Evolutionary conservation across 1,284 basidiomycete genomes (phyloP), one percentile per base, ranked within the genome.

Genomic region (Anthracocystis walkeri): DNA sequence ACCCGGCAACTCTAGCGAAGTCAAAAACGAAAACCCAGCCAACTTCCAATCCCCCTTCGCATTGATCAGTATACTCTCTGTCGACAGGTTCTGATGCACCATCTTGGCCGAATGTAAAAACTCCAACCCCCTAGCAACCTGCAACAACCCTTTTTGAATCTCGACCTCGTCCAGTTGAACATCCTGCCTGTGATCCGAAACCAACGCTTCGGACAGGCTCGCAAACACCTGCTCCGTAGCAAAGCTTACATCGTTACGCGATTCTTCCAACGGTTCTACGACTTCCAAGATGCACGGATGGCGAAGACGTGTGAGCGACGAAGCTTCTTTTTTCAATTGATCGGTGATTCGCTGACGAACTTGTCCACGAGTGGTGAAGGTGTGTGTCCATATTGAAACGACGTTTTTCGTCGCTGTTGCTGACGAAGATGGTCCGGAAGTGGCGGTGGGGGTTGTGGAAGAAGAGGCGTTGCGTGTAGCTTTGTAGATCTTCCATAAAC

Each of bases 261-360:
- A 92, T 85, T 99, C 96, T 86, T 98, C 95, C 48, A 97, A 87
- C n/a, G 96, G 95, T 86, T 99, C 96, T 27, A 97, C 95, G 90
- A 98, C 94, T 87, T 99, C 96, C 90, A 99, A 88, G 60, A 99
- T 91, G 75, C 93, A 96, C 2, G 96, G 96, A 87, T 99, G 97
- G 25, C 96, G 89, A 49, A 99, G 87, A 70, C 92, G 90, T 23
- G 93, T 91, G 29, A 98, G 87, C 1, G 94, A 91, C 55, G 92
- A 90, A 4, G 93, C 94, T 52, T 84, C 82, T 33, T 83, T 83
- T 59, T 82, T 83, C 41, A 84, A 64, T 33, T 82, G 79, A 10
- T 83, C 83, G 2, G 65, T 63, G 21, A 80, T 77, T 8, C 58
- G 60, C 10, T 64, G 59, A 3, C 80, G 65, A 0, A 68, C 68